These are phyloP conservation scores for Stentor coeruleus DNA, from an alignment of 73 alveolate genomes.

Conservation along the genomic window DNA sequence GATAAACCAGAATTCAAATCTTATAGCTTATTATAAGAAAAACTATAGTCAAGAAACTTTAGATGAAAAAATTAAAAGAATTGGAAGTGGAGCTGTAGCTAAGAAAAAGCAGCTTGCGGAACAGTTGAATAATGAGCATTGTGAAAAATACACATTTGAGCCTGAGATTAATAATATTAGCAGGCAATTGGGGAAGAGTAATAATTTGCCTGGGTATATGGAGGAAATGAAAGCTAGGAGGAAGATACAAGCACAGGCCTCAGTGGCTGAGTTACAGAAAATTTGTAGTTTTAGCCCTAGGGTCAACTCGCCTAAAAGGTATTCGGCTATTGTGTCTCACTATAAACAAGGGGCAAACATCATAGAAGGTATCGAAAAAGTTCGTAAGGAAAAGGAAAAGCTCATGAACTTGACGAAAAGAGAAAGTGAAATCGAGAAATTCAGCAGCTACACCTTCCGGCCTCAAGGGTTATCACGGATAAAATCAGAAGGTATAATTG, in stretches of 20 bases:
- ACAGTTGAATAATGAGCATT: not conserved
- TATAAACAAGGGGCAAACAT: not conserved
- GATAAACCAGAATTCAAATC: not conserved
- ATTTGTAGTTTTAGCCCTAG: conserved; percentile 19
- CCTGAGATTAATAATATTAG: not conserved
- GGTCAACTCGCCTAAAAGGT: not conserved
- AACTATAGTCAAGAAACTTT: conserved; percentile 3
- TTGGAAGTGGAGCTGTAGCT: not conserved
- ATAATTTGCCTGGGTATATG: not conserved
- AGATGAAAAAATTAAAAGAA: not conserved
- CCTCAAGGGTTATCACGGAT: not conserved
- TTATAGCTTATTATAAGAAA: not conserved
- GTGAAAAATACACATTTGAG: not conserved
- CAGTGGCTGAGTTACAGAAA: conserved; percentile 15
- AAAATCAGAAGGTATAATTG: not conserved
- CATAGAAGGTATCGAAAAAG: not conserved
- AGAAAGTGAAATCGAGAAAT: not conserved
- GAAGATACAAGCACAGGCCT: not conserved
- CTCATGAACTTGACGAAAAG: not conserved
- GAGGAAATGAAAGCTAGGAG: not conserved
- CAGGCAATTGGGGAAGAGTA: not conserved
- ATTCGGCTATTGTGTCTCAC: not conserved
- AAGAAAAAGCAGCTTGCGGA: not conserved
- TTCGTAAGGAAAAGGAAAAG: not conserved
- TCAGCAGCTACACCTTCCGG: not conserved